These are phyloP conservation scores for Annona cherimola DNA, from an alignment of 164 flowering plant species.

Conservation along the genomic window DNA sequence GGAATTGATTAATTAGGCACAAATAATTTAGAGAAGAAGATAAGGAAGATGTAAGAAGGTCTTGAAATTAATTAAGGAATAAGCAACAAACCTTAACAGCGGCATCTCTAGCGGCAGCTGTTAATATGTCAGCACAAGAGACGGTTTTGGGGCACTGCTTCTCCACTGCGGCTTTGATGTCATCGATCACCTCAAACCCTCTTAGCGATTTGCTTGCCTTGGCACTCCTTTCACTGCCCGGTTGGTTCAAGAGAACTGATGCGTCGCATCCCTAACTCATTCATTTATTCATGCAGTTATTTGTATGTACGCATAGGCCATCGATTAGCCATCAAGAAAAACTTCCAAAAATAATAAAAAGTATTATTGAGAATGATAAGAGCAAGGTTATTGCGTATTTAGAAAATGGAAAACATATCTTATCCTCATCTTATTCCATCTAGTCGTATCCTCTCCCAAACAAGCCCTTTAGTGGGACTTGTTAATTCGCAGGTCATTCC, in stretches of 20 bases:
- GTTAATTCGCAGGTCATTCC: too few relatives aligned
- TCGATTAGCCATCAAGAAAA: too few relatives aligned
- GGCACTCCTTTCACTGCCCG: conserved; percentile 57
- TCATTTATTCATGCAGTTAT: too few relatives aligned
- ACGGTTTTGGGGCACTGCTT: conserved; percentile 59
- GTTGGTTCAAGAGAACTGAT: conserved; percentile 50
- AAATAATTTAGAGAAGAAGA: neutral
- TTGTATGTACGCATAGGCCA: too few relatives aligned
- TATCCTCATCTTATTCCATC: too few relatives aligned
- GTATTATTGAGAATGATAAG: too few relatives aligned
- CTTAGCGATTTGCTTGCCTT: conserved; percentile 47
- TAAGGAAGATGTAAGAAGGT: neutral
- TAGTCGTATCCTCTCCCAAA: too few relatives aligned
- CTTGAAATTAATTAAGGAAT: neutral
- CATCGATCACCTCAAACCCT: conserved; percentile 66
- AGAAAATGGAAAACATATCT: too few relatives aligned
- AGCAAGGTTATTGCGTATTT: too few relatives aligned
- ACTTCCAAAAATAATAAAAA: too few relatives aligned
- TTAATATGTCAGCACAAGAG: conserved; percentile 82
- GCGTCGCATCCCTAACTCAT: conserved; percentile 71
- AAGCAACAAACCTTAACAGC: conserved; percentile 17
- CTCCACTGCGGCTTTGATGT: conserved; percentile 63
- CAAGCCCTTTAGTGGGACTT: too few relatives aligned
- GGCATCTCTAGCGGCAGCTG: conserved; percentile 72
- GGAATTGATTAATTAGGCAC: neutral